Evolutionary conservation across 495 filamentous ascomycete genomes (phyloP), one percentile per base, ranked within the genome.

Genomic region (Xylaria nigripes): DNA sequence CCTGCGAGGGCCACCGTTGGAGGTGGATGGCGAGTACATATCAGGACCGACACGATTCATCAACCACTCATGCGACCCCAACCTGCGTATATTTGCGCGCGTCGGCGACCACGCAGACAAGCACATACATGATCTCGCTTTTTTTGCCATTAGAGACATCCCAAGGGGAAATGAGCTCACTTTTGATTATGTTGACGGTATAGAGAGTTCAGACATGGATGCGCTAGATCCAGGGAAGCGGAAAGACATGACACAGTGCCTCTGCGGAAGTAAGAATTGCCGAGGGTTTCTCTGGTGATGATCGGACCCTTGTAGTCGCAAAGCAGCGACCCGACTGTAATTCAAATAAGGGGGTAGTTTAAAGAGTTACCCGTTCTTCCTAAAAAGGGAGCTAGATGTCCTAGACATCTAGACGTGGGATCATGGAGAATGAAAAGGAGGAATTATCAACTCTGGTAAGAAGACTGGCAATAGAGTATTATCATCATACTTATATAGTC

Each of bases 71-170:
- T 91, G 87, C 64, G 70, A 81, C 0, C 72, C 84, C 0, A 84
- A 96, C 60, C 84, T 89, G 68, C 79, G 85, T 27, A 87, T 90
- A 50, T 89, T 92, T 59, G 83, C 89, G 0, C 87, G 93, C 0
- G 87, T 89, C 7, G 84, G 82, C 16, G 87, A 89, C 57, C 84
- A 87, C 44, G 77, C 80, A 3, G 88, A 95, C 55, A 75, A 81
- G 24, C 74, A 78, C 13, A 72, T 96, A 10, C 95, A 96, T 61
- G 86, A 96, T 54, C 70, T 98, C 2, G 91, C 89, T 0, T 83
- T 96, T 56, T 98, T 98, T 57, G 86, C 92, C 0, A 70, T 82
- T 6, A 64, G 76, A 8, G 81, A 87, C 30, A 89, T 98, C 24
- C 70, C 75, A 0, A 75, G 81, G 1, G 76, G 74, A 2, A 83